A percentile compares a stretch with the other conserved stretches of the same genome.
Conservation (phyloP, 441 rosid genomes). For the Mallotus japonicus region DNA sequence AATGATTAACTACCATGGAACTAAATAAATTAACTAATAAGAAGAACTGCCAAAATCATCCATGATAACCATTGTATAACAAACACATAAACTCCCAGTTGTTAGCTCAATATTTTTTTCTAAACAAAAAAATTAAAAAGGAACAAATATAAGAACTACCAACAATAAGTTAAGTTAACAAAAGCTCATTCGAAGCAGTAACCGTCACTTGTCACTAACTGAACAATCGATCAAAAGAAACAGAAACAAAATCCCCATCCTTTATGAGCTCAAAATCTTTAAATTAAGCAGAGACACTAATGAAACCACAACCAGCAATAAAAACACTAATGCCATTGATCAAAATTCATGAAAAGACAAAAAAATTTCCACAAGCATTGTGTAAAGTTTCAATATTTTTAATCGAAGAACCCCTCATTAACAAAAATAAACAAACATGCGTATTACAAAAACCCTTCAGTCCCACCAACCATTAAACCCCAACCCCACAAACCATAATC, state of each 20-base stretch:
- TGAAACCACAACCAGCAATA: slow-evolving; percentile 1
- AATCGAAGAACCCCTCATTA: slow-evolving; percentile 12
- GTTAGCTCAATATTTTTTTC: background rate
- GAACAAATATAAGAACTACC: background rate
- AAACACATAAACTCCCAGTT: background rate
- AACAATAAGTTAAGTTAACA: background rate
- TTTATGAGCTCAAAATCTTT: slow-evolving; percentile 7
- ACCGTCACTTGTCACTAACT: background rate
- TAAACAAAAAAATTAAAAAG: background rate
- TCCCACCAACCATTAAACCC: slow-evolving; percentile 13
- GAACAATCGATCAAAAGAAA: slow-evolving; percentile 3
- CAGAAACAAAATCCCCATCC: slow-evolving; percentile 11
- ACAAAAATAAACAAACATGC: slow-evolving; percentile 19
- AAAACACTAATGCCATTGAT: slow-evolving; percentile 3
- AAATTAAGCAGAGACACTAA: background rate
- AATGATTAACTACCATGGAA: background rate
- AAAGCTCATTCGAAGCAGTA: slow-evolving; percentile 5
- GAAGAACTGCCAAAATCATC: background rate
- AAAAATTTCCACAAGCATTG: slow-evolving; percentile 28
- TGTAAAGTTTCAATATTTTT: slow-evolving; percentile 9
- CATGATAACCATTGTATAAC: background rate
- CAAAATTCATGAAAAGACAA: background rate
- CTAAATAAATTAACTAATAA: background rate
- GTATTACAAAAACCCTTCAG: slow-evolving; percentile 24
- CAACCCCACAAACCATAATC: slow-evolving; percentile 17